Conservation (phyloP, 2,329 filamentous ascomycete species). For the Dothideomycetes sp. region DNA sequence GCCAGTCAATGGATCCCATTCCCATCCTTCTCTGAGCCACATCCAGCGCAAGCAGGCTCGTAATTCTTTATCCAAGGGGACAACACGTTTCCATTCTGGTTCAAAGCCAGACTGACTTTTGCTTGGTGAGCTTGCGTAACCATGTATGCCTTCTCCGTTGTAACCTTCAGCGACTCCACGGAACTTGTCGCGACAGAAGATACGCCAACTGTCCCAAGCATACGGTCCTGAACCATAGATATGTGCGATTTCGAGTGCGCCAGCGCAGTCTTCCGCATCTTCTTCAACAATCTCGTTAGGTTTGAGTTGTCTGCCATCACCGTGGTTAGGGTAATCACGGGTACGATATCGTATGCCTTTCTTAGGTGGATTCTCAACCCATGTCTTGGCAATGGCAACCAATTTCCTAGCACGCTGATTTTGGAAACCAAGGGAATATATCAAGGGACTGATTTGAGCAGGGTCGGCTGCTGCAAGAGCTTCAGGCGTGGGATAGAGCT, state of each 20-base stretch:
- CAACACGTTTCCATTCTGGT: conserved; percentile 83
- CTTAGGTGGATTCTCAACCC: conserved; percentile 55
- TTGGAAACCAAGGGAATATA: conserved; percentile 62
- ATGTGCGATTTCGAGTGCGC: conserved; percentile 76
- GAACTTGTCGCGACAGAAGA: conserved; percentile 77
- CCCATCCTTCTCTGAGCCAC: conserved; percentile 80
- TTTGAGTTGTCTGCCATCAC: conserved; percentile 41
- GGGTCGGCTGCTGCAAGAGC: conserved; percentile 51
- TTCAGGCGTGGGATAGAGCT: conserved; percentile 56
- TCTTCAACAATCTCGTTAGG: conserved; percentile 40
- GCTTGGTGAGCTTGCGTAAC: conserved; percentile 23
- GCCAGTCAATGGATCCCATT: conserved; percentile 68
- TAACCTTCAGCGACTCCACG: conserved; percentile 57
- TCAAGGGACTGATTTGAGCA: conserved; percentile 51
- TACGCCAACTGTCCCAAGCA: conserved; percentile 82
- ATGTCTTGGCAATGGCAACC: conserved; percentile 60
- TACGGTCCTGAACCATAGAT: conserved; percentile 70
- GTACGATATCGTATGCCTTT: conserved; percentile 49
- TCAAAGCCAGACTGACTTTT: conserved; percentile 45
- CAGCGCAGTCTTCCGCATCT: conserved; percentile 32
- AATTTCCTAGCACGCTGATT: conserved; percentile 58
- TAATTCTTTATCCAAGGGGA: conserved; percentile 81
- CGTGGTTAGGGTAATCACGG: conserved; percentile 44
- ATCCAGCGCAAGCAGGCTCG: conserved; percentile 79
- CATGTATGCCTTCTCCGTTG: conserved; percentile 47